A percentile compares a stretch with the other conserved stretches of the same genome.
phyloP scores from a whole-genome alignment of 495 filamentous ascomycete species.

The Echria macrotheca region DNA sequence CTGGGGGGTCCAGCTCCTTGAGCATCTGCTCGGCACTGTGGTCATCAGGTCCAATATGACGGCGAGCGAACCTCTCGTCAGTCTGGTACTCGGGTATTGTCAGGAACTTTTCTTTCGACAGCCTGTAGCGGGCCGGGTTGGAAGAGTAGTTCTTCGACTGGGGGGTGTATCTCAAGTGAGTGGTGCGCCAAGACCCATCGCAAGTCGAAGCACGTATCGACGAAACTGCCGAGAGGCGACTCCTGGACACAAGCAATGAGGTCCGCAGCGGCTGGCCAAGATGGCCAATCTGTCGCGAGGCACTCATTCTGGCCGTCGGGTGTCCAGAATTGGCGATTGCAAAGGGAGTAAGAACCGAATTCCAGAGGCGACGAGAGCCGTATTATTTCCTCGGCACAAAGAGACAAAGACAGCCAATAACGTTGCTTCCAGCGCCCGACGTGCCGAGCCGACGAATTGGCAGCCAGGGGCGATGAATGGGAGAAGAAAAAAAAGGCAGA shows the following conservation, averaged over 20 bases:
- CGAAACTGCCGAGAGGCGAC: constrained; percentile 4
- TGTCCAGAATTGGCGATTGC: background rate
- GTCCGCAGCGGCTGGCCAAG: constrained; percentile 20
- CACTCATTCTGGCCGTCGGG: constrained; percentile 12
- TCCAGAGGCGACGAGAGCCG: too few species aligned
- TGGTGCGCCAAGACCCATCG: too few species aligned
- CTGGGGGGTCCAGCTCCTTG: constrained; percentile 69
- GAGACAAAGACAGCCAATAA: background rate
- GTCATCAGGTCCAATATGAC: constrained; percentile 91
- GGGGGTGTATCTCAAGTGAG: too few species aligned
- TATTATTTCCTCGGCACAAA: background rate
- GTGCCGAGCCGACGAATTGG: background rate
- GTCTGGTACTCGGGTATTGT: constrained; percentile 23
- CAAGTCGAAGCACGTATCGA: background rate
- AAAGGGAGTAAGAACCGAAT: background rate
- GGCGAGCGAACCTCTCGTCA: constrained; percentile 63
- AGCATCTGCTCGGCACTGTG: constrained; percentile 74
- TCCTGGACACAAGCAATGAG: constrained; percentile 14
- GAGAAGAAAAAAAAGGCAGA: background rate
- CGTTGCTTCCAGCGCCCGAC: background rate
- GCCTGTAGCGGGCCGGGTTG: too few species aligned
- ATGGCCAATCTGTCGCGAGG: constrained; percentile 21
- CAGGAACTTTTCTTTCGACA: background rate
- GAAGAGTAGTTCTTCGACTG: background rate
- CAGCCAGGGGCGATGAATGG: background rate